Evolutionary conservation across 345 rosid species (phyloP), one percentile per base, ranked within the genome.

Genomic region (Psidium friedrichsthalianum): DNA sequence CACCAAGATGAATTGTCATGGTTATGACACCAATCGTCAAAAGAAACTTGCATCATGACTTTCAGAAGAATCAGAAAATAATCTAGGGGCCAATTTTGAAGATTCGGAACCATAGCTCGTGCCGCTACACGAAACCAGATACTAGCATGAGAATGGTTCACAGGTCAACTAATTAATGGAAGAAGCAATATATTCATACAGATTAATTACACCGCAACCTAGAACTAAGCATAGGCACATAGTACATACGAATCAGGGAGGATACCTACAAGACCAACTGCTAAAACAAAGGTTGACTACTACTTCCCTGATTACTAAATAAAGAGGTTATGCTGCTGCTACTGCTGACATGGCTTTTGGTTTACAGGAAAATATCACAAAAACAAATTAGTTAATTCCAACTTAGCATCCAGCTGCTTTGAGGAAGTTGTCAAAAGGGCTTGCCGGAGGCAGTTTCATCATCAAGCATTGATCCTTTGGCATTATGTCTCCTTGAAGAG

Each of bases 371-470:
- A 32, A 32, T 51, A 47, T 74, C 82, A 24, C 13, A 47, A 29
- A n/a, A 40, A 15, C 29, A 32, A 83, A 10, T 56, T 29, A 36
- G 53, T 27, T 54, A 84, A 11, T 10, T 11, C 51, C 51, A 18
- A 69, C 81, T 83, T 54, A 90, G 88, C 92, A 93, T 49, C 98
- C 92, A 16, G 99, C 98, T 82, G 98, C 98, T 88, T 92, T 94
- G 49, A 96, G 98, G 89, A 96, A 97, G 90, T 97, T 97, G 90
- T 94, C 98, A 51, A 92, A 97, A 64, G 99, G 98, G 88, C 99
- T 96, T 6, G 99, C 94, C 13, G 99, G 97, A 32, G 99, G 99
- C 53, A 96, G 90, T 87, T 95, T 94, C 93, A 96, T 93, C 42
- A 91, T 89, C 83, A 89, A 86, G 88, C 94, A 87, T 52, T 92